These are phyloP conservation scores for Neofusicoccum kwambonambiense DNA, from an alignment of 2,329 filamentous ascomycete species.

Conservation along the genomic window DNA sequence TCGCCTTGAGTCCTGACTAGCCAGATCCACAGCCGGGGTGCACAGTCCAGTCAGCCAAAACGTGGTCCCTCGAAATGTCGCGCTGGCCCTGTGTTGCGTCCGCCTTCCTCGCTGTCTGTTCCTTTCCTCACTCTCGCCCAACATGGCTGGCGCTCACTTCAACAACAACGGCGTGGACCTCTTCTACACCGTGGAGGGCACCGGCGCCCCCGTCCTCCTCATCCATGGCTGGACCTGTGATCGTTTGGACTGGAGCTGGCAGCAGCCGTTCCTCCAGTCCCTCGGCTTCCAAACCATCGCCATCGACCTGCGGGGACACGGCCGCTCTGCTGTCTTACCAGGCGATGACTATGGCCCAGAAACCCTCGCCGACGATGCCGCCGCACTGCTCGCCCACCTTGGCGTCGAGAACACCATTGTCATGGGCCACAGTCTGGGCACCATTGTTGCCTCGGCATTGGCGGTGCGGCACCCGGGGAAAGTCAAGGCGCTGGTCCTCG, in stretches of 20 bases:
- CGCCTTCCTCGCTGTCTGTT: too few relatives aligned
- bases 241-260: conserved; percentile 24
- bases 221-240: conserved; percentile 56
- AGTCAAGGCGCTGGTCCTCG: conserved; percentile 21
- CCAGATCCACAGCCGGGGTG: not conserved
- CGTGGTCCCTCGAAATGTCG: not conserved
- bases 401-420: conserved; percentile 7
- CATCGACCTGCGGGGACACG: conserved; percentile 26
- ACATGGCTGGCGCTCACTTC: not conserved
- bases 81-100: not conserved
- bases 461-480: conserved; percentile 19
- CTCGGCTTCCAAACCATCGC: conserved; percentile 22
- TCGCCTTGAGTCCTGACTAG: not conserved
- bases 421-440: conserved; percentile 25
- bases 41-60: not conserved
- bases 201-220: conserved; percentile 78
- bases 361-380: conserved; percentile 20
- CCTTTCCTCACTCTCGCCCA: not conserved
- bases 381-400: conserved; percentile 17
- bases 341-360: conserved; percentile 18
- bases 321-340: conserved; percentile 21
- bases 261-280: conserved; percentile 23
- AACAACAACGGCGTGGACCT: conserved; percentile 19
- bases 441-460: conserved; percentile 19
- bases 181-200: conserved; percentile 41